A percentile compares a stretch with the other conserved stretches of the same genome.
Conservation (phyloP, 169 alveolate genomes). For the Besnoitia besnoiti region DNA sequence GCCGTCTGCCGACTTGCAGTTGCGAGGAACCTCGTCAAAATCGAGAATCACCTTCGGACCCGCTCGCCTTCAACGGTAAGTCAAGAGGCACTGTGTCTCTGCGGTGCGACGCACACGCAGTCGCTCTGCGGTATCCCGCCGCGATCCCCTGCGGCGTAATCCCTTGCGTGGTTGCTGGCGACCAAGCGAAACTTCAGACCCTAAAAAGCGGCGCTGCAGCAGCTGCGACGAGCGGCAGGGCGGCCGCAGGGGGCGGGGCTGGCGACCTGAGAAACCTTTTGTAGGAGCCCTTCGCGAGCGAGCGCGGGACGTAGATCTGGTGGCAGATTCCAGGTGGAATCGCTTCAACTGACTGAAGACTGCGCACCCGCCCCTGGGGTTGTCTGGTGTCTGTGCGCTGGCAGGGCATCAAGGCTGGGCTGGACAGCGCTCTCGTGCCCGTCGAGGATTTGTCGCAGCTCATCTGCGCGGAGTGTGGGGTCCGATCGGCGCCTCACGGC, state of each 20-base stretch:
- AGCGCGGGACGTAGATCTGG: no score
- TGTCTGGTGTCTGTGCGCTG: no score
- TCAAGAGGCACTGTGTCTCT: no score
- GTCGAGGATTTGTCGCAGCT: conserved; percentile 6
- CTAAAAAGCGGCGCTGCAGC: background rate
- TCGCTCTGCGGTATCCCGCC: background rate
- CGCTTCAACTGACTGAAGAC: no score
- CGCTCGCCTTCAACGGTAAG: background rate
- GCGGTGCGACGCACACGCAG: background rate
- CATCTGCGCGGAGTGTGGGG: background rate
- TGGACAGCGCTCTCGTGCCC: background rate
- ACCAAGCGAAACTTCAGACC: background rate
- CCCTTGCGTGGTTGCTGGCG: background rate
- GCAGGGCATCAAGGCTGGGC: conserved; percentile 3
- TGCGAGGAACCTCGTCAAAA: background rate
- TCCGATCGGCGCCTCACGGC: background rate
- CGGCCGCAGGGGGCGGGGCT: background rate
- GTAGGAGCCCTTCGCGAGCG: no score
- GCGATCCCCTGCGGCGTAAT: background rate
- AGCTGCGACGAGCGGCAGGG: background rate
- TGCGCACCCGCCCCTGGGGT: no score
- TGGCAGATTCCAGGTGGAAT: no score
- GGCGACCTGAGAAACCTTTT: background rate
- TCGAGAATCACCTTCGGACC: background rate
- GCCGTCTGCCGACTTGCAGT: background rate